Evolutionary conservation across 2,329 filamentous ascomycete species (phyloP), one percentile per base, ranked within the genome.

Genomic region (Alternaria ventricosa): DNA sequence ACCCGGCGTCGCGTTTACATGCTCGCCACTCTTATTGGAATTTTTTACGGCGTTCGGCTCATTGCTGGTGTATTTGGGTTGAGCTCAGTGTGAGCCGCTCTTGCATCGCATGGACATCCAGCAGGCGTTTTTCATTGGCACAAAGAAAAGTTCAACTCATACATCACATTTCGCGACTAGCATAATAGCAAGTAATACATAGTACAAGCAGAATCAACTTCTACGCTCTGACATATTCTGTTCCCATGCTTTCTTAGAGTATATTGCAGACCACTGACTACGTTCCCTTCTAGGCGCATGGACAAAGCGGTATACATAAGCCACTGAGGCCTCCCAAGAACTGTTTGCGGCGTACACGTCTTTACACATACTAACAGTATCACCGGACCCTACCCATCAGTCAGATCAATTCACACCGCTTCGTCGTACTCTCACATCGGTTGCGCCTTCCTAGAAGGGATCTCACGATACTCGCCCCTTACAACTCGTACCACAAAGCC

Each of bases 1-100:
- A 73, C 72, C 72, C 71, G 36, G 56, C 45, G 55, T 65, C 47
- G 54, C 63, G 50, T 43, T 50, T 55, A 25, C 27, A 47, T 28
- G 45, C 60, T 59, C 61, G 61, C 46, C 60, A 56, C 51, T 61
- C 51, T 61, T 64, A 13, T 45, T 36, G 22, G 25, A n/a, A 18
- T 57, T 30, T 45, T 44, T 25, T 54, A 46, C 11, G 58, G 63
- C 53, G 61, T 65, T 55, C 41, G 43, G 28, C 30, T 46, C 36
- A 44, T 60, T 36, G 45, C 50, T 67, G 53, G 60, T 22, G 18
- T 61, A 36, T 60, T 61, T 55, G 66, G 65, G 61, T 65, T 62
- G 66, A 62, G 66, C 63, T 64, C 43, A 28, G 23, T 6, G 27
- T 30, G 62, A 57, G 68, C 64, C 61, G 57, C 68, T 67, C 64